Evolutionary conservation across 2,329 filamentous ascomycete species (phyloP).

Genomic region (Trichocomaceae sp.): DNA sequence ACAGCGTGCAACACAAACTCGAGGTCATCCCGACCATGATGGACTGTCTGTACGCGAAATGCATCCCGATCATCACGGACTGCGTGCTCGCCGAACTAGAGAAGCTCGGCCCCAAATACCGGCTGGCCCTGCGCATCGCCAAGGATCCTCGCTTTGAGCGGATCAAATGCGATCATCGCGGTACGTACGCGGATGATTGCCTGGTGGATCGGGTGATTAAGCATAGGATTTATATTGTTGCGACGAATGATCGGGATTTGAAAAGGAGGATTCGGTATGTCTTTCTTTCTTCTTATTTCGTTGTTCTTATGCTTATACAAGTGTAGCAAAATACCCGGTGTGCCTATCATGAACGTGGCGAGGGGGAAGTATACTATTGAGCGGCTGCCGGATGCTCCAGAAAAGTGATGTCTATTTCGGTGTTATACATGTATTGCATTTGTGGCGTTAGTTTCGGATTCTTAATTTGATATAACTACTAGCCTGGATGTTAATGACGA

Average conservation of each 20-base stretch:
- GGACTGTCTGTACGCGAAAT: constrained; percentile 89
- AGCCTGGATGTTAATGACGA: no score
- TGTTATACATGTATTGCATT: neutral
- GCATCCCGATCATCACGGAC: constrained; percentile 77
- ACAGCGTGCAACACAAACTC: constrained; percentile 86
- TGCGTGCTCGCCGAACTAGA: constrained; percentile 81
- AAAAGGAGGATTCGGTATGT: constrained; percentile 64
- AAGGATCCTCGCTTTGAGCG: constrained; percentile 84
- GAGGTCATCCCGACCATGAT: constrained; percentile 83
- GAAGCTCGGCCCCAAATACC: constrained; percentile 81
- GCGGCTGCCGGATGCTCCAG: constrained; percentile 64
- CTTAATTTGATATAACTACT: neutral
- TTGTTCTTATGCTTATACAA: neutral
- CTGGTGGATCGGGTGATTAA: constrained; percentile 67
- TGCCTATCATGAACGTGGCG: constrained; percentile 67
- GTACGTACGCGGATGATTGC: constrained; percentile 81
- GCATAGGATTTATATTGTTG: constrained; percentile 71
- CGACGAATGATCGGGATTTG: constrained; percentile 63
- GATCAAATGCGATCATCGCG: constrained; percentile 83
- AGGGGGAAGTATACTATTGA: constrained; percentile 93
- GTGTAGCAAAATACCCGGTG: constrained; percentile 61
- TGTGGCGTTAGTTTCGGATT: neutral
- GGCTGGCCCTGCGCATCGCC: constrained; percentile 77
- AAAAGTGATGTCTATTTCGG: constrained; percentile 6
- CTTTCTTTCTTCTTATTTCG: neutral